Percentiles rank a stretch among this genome's conserved stretches.
phyloP scores from a whole-genome alignment of 2,329 filamentous ascomycete species.

The Trichoderma koningiopsis region DNA sequence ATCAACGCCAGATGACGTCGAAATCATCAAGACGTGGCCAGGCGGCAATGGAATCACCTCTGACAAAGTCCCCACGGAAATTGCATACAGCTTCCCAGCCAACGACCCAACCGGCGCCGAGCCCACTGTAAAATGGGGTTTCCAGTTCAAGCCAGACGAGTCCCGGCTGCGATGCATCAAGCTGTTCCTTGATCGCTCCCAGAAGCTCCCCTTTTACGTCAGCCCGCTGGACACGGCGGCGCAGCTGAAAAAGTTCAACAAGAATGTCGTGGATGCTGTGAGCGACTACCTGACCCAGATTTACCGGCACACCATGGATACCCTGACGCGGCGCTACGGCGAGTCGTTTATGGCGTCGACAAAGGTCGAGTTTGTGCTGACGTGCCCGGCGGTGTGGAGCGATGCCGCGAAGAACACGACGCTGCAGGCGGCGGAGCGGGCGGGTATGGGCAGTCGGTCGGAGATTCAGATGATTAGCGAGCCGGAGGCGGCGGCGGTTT shows the following conservation, averaged over 20 bases:
- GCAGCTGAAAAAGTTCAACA: slow-evolving; percentile 72
- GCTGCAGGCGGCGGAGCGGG: slow-evolving; percentile 73
- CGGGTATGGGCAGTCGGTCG: slow-evolving; percentile 72
- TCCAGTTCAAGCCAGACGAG: slow-evolving; percentile 79
- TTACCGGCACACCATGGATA: slow-evolving; percentile 77
- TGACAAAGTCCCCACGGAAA: slow-evolving; percentile 82
- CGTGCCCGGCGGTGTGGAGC: slow-evolving; percentile 81
- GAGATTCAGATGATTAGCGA: slow-evolving; percentile 80
- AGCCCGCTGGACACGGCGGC: slow-evolving; percentile 75
- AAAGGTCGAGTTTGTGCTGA: slow-evolving; percentile 76
- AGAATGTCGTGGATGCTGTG: slow-evolving; percentile 77
- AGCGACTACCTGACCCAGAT: slow-evolving; percentile 78
- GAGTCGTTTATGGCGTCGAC: slow-evolving; percentile 77
- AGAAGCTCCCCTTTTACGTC: slow-evolving; percentile 80
- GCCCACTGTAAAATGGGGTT: slow-evolving; percentile 72
- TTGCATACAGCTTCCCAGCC: slow-evolving; percentile 58
- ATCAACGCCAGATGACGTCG: slow-evolving; percentile 75
- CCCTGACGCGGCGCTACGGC: slow-evolving; percentile 71
- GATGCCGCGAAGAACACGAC: slow-evolving; percentile 86
- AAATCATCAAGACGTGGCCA: slow-evolving; percentile 84
- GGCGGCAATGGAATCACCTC: slow-evolving; percentile 85
- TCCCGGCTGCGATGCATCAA: slow-evolving; percentile 79
- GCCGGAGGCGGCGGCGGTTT: slow-evolving; percentile 78
- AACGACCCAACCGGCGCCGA: slow-evolving; percentile 40
- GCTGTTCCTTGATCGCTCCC: slow-evolving; percentile 77